Conservation (phyloP, 345 rosid genomes). For the Populus euphratica region DNA sequence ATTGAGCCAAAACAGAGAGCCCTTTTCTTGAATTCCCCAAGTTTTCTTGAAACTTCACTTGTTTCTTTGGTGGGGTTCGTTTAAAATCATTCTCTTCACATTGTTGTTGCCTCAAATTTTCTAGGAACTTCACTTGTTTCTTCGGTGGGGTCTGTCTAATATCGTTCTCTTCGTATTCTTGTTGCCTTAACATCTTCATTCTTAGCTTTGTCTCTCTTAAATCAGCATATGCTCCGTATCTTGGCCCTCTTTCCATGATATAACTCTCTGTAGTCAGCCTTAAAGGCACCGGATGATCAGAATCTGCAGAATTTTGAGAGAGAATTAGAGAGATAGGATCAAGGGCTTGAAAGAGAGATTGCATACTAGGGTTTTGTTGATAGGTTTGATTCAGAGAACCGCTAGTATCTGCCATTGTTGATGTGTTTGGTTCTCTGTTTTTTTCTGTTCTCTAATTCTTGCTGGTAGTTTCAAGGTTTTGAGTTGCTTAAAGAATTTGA, state of each 20-base stretch:
- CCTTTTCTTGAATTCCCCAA: conserved; percentile 26
- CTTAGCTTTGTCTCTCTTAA: conserved; percentile 65
- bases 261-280: conserved; percentile 45
- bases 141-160: conserved; percentile 39
- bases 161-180: conserved; percentile 31
- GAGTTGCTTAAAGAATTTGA: conserved; percentile 6
- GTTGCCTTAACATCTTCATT: conserved; percentile 29
- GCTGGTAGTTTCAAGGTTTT: conserved; percentile 5
- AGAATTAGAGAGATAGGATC: conserved; percentile 65
- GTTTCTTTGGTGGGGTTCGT: conserved; percentile 51
- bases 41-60: conserved; percentile 53
- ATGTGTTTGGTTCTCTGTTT: not conserved
- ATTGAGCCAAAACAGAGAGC: conserved; percentile 54
- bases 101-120: conserved; percentile 29
- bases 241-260: conserved; percentile 76
- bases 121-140: conserved; percentile 67
- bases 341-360: conserved; percentile 35
- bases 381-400: conserved; percentile 20
- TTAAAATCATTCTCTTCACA: conserved; percentile 29
- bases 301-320: conserved; percentile 44
- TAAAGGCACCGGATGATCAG: conserved; percentile 40
- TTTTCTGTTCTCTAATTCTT: conserved; percentile 6
- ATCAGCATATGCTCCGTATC: conserved; percentile 64
- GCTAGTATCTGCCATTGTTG: conserved; percentile 36
- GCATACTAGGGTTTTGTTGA: conserved; percentile 31